Evolutionary conservation across 2,329 filamentous ascomycete species (phyloP).

Genomic region (Fusarium sororula): DNA sequence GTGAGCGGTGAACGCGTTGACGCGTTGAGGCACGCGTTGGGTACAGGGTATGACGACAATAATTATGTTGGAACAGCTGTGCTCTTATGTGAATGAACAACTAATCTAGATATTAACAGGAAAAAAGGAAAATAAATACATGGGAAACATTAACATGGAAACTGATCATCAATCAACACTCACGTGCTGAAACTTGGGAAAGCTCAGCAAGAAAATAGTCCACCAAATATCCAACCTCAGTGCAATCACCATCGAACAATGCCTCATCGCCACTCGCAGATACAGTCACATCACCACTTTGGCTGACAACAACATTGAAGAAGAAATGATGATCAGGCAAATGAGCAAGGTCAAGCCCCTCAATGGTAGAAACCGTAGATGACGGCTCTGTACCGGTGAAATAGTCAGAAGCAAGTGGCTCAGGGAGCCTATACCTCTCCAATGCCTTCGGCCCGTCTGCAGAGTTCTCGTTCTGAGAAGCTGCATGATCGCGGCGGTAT

Average conservation of each 20-base stretch:
- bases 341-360: background rate
- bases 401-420: slow-evolving; percentile 7
- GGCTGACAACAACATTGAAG: background rate
- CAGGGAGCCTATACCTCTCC: background rate
- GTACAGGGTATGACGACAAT: background rate
- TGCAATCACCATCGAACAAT: rapidly evolving
- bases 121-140: background rate
- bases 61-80: no score
- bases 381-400: background rate
- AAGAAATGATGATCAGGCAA: background rate
- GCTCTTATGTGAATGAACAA: rapidly evolving
- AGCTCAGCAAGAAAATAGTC: background rate
- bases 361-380: background rate
- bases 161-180: background rate
- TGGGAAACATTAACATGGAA: background rate
- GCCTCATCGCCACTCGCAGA: background rate
- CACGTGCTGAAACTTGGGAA: background rate
- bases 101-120: background rate
- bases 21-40: background rate
- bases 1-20: background rate
- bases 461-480: rapidly evolving
- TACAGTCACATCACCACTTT: background rate
- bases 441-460: background rate
- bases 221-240: rapidly evolving
- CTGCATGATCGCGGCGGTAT: background rate